Conservation (phyloP, 2,329 filamentous ascomycete genomes). For the Nigrograna mackinnonii region DNA sequence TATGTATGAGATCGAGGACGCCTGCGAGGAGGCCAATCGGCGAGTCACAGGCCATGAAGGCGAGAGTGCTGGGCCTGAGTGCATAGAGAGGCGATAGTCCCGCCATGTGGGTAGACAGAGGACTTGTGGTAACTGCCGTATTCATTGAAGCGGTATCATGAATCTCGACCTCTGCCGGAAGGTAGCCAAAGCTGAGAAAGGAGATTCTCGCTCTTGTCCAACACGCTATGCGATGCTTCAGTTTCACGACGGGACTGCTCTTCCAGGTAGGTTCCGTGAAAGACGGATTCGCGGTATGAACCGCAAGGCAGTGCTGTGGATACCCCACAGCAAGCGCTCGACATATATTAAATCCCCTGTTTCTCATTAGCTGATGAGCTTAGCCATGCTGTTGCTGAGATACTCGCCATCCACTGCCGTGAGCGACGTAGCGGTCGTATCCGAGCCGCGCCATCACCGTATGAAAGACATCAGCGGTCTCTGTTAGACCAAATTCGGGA, state of each 20-base stretch:
- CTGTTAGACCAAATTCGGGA: slow-evolving; percentile 53
- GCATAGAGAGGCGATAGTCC: slow-evolving; percentile 29
- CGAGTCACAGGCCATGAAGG: slow-evolving; percentile 43
- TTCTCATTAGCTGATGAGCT: slow-evolving; percentile 5
- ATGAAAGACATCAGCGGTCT: slow-evolving; percentile 61
- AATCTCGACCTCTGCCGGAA: slow-evolving; percentile 51
- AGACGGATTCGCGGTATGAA: slow-evolving; percentile 64
- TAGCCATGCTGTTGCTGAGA: too few relatives aligned
- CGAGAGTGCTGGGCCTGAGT: slow-evolving; percentile 37
- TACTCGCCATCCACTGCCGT: slow-evolving; percentile 55
- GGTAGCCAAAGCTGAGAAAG: slow-evolving; percentile 60
- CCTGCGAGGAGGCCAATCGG: slow-evolving; percentile 38
- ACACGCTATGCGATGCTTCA: slow-evolving; percentile 60
- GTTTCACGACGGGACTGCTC: slow-evolving; percentile 52
- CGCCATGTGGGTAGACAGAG: slow-evolving; percentile 2
- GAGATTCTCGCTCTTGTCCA: slow-evolving; percentile 43
- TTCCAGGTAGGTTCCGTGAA: slow-evolving; percentile 54
- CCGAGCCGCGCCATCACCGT: slow-evolving; percentile 63
- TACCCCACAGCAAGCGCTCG: slow-evolving; percentile 53
- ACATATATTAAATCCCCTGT: slow-evolving; percentile 48
- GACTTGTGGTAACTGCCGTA: not conserved
- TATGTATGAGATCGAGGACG: slow-evolving; percentile 35
- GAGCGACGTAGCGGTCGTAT: slow-evolving; percentile 62
- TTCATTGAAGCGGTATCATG: not conserved
- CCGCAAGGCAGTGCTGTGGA: slow-evolving; percentile 58